Evolutionary conservation across 83 land plant genomes (phyloP), one percentile per base, ranked within the genome.

Genomic region (Picea mariana): DNA sequence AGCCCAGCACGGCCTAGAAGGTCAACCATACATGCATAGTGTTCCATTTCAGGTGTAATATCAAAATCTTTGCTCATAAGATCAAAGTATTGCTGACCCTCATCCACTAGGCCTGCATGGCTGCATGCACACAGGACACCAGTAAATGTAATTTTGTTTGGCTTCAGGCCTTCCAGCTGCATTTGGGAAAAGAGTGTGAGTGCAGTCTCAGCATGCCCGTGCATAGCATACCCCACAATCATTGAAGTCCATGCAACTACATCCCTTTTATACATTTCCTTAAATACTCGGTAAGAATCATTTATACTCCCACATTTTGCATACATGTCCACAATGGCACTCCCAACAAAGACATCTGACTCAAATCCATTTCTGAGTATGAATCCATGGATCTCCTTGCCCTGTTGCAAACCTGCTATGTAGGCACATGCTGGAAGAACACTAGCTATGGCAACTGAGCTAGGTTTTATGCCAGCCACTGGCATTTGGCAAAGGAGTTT

Each of bases 1-100:
- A 73, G 80, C 38, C 91, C 91, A 52, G 85, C 83, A 55, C 91
- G 85, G 23, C 89, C 85, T 18, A 87, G 73, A 69, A 89, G 86
- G 47, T 89, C 91, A 31, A 89, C 84, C 78, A 89, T 71, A 60
- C 87, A 85, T 9, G 84, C 82, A 82, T 80, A 85, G 42, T 89
- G 91, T 16, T 85, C 87, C 3, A 11, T n/a, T 9, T 73, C 69
- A 2, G 91, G 91, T 44, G 78, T 64, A 61, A 87, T 40, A 0
- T 83, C 82, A 75, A 80, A 87, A n/a, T 84, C 82, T 27, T 67
- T 65, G 5, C 24, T 82, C 91, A 89, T 84, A 31, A 59, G 44
- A 69, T 80, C 83, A 66, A 84, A 89, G 62, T 82, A 89, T 31
- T 15, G n/a, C 27, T 9, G 4, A 9, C 69, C 69, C 15, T 67